These are phyloP conservation scores for Parachlorella kessleri DNA, from an alignment of 139 green algal species.

Conservation along the genomic window DNA sequence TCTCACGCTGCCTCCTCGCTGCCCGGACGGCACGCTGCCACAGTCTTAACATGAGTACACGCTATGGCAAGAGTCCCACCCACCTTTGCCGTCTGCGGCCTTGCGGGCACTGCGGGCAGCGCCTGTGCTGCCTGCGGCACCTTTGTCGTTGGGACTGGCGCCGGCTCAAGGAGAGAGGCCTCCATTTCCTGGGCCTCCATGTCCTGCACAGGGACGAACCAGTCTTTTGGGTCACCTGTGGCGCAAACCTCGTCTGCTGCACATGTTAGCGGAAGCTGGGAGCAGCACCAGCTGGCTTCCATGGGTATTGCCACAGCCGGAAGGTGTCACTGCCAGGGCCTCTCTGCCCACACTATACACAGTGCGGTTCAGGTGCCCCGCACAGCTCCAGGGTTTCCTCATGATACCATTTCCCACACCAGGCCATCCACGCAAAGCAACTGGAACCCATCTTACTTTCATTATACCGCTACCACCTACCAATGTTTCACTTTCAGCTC, in stretches of 20 bases:
- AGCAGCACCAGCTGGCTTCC: background rate
- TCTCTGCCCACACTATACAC: background rate
- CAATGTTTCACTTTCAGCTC: background rate
- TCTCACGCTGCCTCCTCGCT: background rate
- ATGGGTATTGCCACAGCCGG: background rate
- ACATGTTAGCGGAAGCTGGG: background rate
- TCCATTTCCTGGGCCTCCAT: conserved; percentile 75
- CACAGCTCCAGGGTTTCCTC: no score
- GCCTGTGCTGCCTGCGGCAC: conserved; percentile 37
- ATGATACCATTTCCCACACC: no score
- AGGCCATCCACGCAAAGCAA: background rate
- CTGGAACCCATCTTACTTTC: background rate
- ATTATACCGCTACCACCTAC: background rate
- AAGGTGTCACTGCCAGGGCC: background rate
- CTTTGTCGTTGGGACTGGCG: conserved; percentile 48
- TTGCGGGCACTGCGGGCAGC: conserved; percentile 20
- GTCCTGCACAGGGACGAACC: conserved; percentile 41
- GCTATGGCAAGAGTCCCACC: background rate
- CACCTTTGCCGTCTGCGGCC: background rate
- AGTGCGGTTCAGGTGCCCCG: background rate
- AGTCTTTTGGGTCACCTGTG: no score
- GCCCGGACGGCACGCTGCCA: background rate
- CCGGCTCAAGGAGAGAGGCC: conserved; percentile 71
- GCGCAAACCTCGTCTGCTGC: no score
- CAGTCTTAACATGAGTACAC: background rate